These are phyloP conservation scores for Candida silvicultrix DNA, from an alignment of 805 yeast species.

Conservation along the genomic window DNA sequence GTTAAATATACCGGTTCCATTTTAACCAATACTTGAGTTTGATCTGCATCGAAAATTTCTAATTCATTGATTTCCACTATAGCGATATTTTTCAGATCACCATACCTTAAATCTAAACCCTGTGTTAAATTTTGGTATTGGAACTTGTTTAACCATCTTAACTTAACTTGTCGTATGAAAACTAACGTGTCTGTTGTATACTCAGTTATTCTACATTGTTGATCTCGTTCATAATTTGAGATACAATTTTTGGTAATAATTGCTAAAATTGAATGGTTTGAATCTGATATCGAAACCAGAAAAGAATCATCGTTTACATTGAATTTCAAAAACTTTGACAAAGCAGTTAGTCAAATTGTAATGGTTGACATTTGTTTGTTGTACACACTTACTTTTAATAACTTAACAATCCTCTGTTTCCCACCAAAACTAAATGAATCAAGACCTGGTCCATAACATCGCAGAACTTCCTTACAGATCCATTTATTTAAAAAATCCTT, in stretches of 20 bases:
- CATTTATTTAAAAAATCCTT: background rate
- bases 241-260: conserved; percentile 2
- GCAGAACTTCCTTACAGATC: background rate
- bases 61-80: conserved; percentile 6
- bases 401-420: background rate
- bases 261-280: conserved; percentile 4
- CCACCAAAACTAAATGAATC: background rate
- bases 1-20: conserved; percentile 7
- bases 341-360: background rate
- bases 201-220: conserved; percentile 10
- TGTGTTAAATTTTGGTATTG: conserved; percentile 1
- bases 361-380: no score
- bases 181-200: conserved; percentile 4
- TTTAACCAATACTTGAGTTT: conserved; percentile 1
- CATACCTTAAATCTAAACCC: background rate
- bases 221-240: conserved; percentile 5
- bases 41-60: conserved; percentile 6
- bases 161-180: background rate
- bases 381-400: background rate
- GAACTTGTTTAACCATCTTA: conserved; percentile 5
- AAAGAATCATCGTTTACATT: conserved; percentile 3
- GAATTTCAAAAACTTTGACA: background rate
- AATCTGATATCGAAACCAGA: conserved; percentile 6
- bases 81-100: background rate
- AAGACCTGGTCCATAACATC: background rate